Percentiles rank a stretch among this genome's conserved stretches.
These are phyloP conservation scores for Venustampulla echinocandica DNA, from an alignment of 495 filamentous ascomycete species.

Conservation along the genomic window DNA sequence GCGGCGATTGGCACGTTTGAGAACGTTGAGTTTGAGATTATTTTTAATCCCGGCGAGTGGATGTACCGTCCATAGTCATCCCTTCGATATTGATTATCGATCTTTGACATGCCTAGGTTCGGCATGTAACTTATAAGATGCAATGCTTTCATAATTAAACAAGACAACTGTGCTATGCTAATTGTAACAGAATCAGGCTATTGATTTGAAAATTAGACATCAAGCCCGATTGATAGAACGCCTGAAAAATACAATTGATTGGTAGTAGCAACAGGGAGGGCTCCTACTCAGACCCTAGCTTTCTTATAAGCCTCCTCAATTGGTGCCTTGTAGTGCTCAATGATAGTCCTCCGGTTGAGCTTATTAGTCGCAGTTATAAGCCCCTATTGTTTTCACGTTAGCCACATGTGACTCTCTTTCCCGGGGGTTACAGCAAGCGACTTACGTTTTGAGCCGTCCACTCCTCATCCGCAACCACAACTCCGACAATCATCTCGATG, in stretches of 20 bases:
- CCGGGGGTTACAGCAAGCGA: too few species aligned
- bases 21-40: constrained; percentile 60
- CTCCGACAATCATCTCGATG: constrained; percentile 86
- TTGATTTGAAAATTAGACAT: too few species aligned
- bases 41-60: constrained; percentile 37
- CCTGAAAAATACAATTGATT: too few species aligned
- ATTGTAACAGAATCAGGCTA: too few species aligned
- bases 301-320: constrained; percentile 47
- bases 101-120: too few species aligned
- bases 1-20: constrained; percentile 72
- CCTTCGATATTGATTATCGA: too few species aligned
- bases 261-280: too few species aligned
- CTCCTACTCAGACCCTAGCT: too few species aligned
- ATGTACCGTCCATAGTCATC: constrained; percentile 22
- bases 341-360: constrained; percentile 58
- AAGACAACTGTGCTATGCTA: too few species aligned
- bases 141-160: too few species aligned
- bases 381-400: constrained; percentile 30
- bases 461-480: constrained; percentile 88
- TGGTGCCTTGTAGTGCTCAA: constrained; percentile 54
- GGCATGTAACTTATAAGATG: too few species aligned
- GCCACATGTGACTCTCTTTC: neutral
- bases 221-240: too few species aligned
- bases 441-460: constrained; percentile 95
- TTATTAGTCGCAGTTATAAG: constrained; percentile 64